phyloP scores from a whole-genome alignment of 2,329 filamentous ascomycete genomes.

The Fusarium devonianum region DNA sequence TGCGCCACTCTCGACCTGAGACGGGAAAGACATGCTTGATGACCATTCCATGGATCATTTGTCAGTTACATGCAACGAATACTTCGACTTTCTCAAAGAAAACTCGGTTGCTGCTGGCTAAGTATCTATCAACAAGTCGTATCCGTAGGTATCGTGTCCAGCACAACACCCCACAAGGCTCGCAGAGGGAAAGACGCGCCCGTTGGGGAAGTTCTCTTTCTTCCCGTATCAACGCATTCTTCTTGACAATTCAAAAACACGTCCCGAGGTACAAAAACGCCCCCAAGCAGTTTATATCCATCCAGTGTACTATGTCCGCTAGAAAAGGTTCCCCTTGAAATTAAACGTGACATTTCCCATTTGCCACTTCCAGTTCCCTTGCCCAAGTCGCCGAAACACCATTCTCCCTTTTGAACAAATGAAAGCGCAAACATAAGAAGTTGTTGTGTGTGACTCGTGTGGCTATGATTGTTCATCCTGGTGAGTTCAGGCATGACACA shows the following conservation, averaged over 20 bases:
- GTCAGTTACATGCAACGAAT: too few species aligned
- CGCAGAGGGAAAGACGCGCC: too few species aligned
- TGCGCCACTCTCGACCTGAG: too few species aligned
- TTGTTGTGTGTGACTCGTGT: constrained; percentile 11
- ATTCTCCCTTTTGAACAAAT: constrained; percentile 21
- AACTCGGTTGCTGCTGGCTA: constrained; percentile 16
- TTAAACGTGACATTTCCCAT: constrained; percentile 23
- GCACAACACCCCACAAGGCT: constrained; percentile 27
- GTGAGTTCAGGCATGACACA: constrained; percentile 19
- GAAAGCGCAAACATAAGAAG: constrained; percentile 8
- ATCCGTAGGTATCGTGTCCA: constrained; percentile 30
- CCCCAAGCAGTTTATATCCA: constrained; percentile 3
- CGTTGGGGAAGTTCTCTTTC: constrained; percentile 12
- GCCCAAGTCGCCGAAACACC: constrained; percentile 39
- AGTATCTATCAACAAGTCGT: constrained; percentile 30
- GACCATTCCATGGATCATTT: too few species aligned
- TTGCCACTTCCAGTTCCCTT: constrained; percentile 19
- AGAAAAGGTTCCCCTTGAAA: too few species aligned
- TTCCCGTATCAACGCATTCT: constrained; percentile 17
- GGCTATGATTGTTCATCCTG: not conserved
- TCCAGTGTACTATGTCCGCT: constrained; percentile 5
- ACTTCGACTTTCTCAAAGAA: too few species aligned
- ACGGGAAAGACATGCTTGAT: too few species aligned
- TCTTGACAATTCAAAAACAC: constrained; percentile 14
- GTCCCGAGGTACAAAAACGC: not conserved